These are phyloP conservation scores for Lenwebbia sp. DNA, from an alignment of 345 rosid species.

Conservation along the genomic window DNA sequence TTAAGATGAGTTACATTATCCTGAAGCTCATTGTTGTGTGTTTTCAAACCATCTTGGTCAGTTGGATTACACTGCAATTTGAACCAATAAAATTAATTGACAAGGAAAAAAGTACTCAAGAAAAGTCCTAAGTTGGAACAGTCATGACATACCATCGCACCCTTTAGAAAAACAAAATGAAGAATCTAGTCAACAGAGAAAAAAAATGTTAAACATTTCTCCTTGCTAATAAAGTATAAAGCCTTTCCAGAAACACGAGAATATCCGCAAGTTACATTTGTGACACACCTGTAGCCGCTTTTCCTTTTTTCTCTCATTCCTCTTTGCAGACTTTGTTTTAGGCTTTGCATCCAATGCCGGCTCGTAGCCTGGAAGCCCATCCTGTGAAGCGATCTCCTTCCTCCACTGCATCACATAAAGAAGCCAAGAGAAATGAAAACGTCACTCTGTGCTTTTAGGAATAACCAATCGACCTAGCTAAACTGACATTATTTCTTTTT, in stretches of 20 bases:
- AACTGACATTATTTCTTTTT: not conserved
- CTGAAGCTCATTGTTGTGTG: not conserved
- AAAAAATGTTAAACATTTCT: not conserved
- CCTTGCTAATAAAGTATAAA: not conserved
- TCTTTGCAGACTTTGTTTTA: slow-evolving; percentile 75
- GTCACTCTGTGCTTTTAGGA: not conserved
- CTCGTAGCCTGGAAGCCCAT: slow-evolving; percentile 79
- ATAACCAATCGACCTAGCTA: not conserved
- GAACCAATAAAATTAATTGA: not conserved
- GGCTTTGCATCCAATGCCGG: slow-evolving; percentile 44
- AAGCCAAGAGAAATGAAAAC: not conserved
- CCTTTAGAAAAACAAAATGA: not conserved
- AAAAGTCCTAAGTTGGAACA: not conserved
- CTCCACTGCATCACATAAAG: slow-evolving; percentile 39
- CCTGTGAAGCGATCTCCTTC: slow-evolving; percentile 57
- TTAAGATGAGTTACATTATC: not conserved
- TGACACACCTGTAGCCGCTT: slow-evolving; percentile 58
- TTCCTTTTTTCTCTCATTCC: slow-evolving; percentile 89
- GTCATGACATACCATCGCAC: not conserved
- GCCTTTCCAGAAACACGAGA: not conserved
- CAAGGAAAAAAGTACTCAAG: not conserved
- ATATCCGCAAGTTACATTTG: not conserved
- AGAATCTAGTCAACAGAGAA: not conserved
- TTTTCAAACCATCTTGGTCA: not conserved
- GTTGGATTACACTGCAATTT: not conserved